These are phyloP conservation scores for Heterobasidion annosum DNA, from an alignment of 1,284 basidiomycete genomes.

Conservation along the genomic window DNA sequence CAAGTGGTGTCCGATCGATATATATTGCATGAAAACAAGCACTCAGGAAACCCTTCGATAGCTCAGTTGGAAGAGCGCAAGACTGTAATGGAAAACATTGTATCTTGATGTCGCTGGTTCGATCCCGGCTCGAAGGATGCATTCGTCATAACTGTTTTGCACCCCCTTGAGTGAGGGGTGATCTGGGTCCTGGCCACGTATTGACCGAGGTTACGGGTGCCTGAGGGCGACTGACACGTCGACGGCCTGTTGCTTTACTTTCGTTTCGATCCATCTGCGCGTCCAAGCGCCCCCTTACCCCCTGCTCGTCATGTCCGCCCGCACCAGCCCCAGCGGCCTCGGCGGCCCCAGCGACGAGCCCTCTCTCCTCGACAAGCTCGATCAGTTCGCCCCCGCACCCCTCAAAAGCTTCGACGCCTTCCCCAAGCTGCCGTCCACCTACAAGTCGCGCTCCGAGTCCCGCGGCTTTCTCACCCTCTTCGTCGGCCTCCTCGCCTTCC, in stretches of 20 bases:
- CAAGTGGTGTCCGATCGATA: background rate
- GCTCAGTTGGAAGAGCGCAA: slow-evolving; percentile 1
- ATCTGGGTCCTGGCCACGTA: too few species aligned
- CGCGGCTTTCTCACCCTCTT: slow-evolving; percentile 86
- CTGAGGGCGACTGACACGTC: too few species aligned
- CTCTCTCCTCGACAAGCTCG: slow-evolving; percentile 45
- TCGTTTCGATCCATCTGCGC: too few species aligned
- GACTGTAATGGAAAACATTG: background rate
- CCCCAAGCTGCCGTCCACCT: slow-evolving; percentile 83
- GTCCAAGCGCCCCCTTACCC: too few species aligned
- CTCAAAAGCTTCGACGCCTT: slow-evolving; percentile 73
- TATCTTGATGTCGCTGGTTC: background rate
- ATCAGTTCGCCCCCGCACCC: slow-evolving; percentile 44
- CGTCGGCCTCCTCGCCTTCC: slow-evolving; percentile 60
- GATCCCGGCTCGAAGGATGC: slow-evolving; percentile 1
- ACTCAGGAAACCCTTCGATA: background rate
- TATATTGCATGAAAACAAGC: background rate
- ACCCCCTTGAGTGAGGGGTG: too few species aligned
- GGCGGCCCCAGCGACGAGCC: slow-evolving; percentile 7
- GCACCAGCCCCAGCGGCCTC: too few species aligned
- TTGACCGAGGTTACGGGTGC: too few species aligned
- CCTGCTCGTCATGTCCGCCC: too few species aligned
- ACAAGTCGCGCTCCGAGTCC: slow-evolving; percentile 78
- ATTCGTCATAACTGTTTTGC: too few species aligned
- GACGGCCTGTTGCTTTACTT: too few species aligned